Conservation (phyloP, 139 green algal genomes). For the Chara braunii region DNA sequence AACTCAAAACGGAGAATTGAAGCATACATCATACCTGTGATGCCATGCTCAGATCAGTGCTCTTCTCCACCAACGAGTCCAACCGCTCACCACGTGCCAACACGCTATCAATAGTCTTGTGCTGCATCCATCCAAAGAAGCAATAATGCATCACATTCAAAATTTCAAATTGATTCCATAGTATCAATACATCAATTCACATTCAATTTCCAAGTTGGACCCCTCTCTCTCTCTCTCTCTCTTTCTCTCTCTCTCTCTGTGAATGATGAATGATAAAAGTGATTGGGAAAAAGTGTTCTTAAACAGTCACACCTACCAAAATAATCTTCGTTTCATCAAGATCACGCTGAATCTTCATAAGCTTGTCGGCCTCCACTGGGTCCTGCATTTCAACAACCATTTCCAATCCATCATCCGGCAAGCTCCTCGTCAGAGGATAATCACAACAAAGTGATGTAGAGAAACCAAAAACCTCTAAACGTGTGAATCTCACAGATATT, state of each 20-base stretch:
- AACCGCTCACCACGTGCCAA: conserved; percentile 93
- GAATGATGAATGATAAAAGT: too few species aligned
- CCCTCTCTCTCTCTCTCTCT: too few species aligned
- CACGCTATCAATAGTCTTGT: conserved; percentile 97
- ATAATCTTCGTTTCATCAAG: conserved; percentile 81
- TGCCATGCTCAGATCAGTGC: conserved; percentile 83
- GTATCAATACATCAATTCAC: too few species aligned
- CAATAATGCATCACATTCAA: neutral
- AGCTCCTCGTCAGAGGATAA: too few species aligned
- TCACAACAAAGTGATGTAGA: too few species aligned
- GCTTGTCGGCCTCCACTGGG: conserved; percentile 86
- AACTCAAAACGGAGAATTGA: too few species aligned
- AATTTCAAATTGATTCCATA: neutral
- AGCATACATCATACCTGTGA: conserved; percentile 76
- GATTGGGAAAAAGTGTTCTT: too few species aligned
- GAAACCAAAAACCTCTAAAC: too few species aligned
- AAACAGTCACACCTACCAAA: too few species aligned
- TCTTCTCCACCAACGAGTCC: conserved; percentile 92
- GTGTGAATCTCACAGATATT: too few species aligned
- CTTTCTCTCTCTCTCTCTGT: too few species aligned
- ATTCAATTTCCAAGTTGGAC: too few species aligned
- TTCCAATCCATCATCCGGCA: conserved; percentile 35
- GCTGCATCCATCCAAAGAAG: conserved; percentile 48
- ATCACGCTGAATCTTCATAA: conserved; percentile 94
- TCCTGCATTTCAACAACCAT: conserved; percentile 54